These are phyloP conservation scores for Podaxis mareebaensis DNA, from an alignment of 768 basidiomycete genomes.

Conservation along the genomic window DNA sequence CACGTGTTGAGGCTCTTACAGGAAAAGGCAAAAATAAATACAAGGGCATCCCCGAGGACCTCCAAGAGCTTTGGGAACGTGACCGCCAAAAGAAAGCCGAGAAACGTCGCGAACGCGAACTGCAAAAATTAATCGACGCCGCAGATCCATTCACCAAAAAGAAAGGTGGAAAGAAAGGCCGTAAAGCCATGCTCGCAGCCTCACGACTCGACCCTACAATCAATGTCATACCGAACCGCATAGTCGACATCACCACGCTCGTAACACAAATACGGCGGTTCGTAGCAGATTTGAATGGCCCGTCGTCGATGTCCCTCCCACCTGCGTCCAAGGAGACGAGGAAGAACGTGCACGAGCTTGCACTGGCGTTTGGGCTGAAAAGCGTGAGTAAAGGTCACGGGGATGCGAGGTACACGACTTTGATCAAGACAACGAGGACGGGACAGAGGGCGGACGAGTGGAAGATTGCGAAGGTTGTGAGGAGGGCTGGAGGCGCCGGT, in stretches of 20 bases:
- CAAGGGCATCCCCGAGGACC: conserved; percentile 52
- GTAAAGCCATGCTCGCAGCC: conserved; percentile 65
- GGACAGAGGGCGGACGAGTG: conserved; percentile 56
- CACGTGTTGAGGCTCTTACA: conserved; percentile 15
- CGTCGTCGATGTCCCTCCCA: conserved; percentile 64
- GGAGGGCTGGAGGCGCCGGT: conserved; percentile 37
- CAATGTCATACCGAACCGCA: conserved; percentile 44
- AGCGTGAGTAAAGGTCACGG: conserved; percentile 77
- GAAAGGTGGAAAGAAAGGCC: conserved; percentile 68
- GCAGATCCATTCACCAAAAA: conserved; percentile 64
- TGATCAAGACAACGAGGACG: conserved; percentile 66
- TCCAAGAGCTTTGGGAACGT: conserved; percentile 72
- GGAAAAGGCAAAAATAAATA: conserved; percentile 53
- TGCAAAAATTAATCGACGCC: conserved; percentile 54
- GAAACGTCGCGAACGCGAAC: conserved; percentile 60
- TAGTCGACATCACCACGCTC: conserved; percentile 68
- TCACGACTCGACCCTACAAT: conserved; percentile 42
- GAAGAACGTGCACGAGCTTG: conserved; percentile 77
- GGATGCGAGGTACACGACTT: conserved; percentile 69
- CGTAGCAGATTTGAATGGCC: conserved; percentile 52
- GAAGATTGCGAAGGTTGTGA: conserved; percentile 50
- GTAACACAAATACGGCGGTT: conserved; percentile 73
- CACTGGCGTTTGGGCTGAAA: conserved; percentile 74
- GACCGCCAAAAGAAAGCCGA: conserved; percentile 87
- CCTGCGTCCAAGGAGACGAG: conserved; percentile 76